Evolutionary conservation across 73 alveolate species (phyloP).

Genomic region (Halteria grandinella): DNA sequence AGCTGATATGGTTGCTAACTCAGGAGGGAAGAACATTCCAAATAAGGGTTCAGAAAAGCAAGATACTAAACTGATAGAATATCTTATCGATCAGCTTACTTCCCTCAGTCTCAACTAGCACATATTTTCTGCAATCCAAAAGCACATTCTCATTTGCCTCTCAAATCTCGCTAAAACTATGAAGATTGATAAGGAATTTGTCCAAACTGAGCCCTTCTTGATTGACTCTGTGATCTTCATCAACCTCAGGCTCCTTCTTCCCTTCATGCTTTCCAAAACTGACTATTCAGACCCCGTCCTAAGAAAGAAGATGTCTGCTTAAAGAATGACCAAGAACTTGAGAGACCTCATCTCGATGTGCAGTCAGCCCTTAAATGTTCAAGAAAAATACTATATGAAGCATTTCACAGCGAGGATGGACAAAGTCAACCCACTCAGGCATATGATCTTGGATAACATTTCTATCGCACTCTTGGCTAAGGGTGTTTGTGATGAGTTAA

Average conservation of each 20-base stretch:
- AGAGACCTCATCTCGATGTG: too few species aligned
- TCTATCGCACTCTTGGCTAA: too few species aligned
- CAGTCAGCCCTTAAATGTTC: too few species aligned
- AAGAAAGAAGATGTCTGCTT: neutral
- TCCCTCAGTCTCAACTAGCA: neutral
- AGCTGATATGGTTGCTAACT: too few species aligned
- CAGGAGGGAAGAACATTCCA: too few species aligned
- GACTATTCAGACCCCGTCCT: conserved; percentile 22
- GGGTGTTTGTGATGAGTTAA: too few species aligned
- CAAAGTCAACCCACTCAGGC: too few species aligned
- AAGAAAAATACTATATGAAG: too few species aligned
- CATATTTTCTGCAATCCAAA: neutral
- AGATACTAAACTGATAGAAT: conserved; percentile 23
- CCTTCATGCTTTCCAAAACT: conserved; percentile 21
- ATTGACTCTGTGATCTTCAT: conserved; percentile 2
- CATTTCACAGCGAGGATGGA: too few species aligned
- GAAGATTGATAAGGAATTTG: neutral
- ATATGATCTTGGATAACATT: too few species aligned
- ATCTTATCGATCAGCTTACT: conserved; percentile 7
- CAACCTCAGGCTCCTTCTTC: conserved; percentile 9
- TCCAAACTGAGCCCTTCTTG: neutral
- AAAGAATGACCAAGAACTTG: conserved; percentile 3
- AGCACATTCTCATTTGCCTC: neutral
- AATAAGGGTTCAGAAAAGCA: too few species aligned
- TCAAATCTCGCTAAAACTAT: conserved; percentile 1